Conservation (phyloP, 257 asterid genomes). For the Nicotiana knightiana region DNA sequence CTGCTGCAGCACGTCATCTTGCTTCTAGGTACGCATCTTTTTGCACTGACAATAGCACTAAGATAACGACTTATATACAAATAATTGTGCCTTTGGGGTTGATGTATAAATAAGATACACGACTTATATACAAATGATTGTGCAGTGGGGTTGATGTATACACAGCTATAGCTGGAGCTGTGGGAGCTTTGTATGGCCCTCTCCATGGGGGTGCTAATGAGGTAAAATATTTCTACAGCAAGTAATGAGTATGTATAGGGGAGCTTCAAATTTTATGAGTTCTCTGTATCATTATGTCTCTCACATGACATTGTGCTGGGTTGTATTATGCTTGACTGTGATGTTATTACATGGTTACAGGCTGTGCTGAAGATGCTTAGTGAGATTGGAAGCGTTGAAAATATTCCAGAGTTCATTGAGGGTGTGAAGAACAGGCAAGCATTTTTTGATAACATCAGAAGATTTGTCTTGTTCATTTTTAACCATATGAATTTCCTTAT, state of each 20-base stretch:
- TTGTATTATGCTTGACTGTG: background rate
- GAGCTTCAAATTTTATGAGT: background rate
- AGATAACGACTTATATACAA: background rate
- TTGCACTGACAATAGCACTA: background rate
- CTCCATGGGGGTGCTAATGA: constrained; percentile 99
- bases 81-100: background rate
- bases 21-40: constrained; percentile 69
- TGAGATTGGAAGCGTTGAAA: constrained; percentile 87
- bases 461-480: constrained; percentile 3
- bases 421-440: constrained; percentile 89
- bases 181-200: constrained; percentile 99
- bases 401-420: constrained; percentile 89
- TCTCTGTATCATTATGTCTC: background rate
- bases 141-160: constrained; percentile 98
- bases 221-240: constrained; percentile 35
- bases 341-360: constrained; percentile 31
- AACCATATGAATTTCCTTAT: background rate
- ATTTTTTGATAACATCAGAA: background rate
- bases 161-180: constrained; percentile 98
- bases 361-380: constrained; percentile 98
- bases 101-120: background rate
- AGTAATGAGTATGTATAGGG: background rate
- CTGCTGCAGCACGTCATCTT: constrained; percentile 98
- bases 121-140: constrained; percentile 7
- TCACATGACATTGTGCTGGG: background rate